phyloP scores from a whole-genome alignment of 2,329 filamentous ascomycete species.

The Aspergillus pseudoglaucus region DNA sequence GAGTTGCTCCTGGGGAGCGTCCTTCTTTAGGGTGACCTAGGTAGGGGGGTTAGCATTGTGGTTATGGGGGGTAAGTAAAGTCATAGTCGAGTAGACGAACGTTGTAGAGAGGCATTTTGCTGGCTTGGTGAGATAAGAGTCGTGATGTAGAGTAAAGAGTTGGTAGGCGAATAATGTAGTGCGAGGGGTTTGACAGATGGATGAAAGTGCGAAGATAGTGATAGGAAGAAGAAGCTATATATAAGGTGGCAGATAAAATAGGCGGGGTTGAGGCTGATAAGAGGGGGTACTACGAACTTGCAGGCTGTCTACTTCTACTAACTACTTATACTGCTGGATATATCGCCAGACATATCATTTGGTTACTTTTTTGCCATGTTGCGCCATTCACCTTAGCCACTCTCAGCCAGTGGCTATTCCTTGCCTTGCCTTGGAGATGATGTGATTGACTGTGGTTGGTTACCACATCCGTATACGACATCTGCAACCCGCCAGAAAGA shows the following conservation, averaged over 20 bases:
- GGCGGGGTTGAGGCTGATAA: not conserved
- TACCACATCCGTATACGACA: no score
- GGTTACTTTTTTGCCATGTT: not conserved
- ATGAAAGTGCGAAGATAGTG: not conserved
- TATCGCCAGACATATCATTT: no score
- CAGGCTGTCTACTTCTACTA: not conserved
- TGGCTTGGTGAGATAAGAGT: not conserved
- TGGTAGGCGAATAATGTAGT: not conserved
- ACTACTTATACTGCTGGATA: no score
- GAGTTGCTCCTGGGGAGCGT: conserved; percentile 60
- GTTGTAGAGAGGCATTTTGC: conserved; percentile 36
- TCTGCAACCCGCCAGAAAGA: no score
- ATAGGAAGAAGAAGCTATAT: not conserved
- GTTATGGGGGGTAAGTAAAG: not conserved
- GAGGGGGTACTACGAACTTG: not conserved
- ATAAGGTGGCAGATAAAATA: not conserved
- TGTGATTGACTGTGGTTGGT: no score
- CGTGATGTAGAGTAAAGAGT: not conserved
- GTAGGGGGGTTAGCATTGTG: not conserved
- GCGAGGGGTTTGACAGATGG: not conserved
- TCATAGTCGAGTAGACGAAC: conserved; percentile 15
- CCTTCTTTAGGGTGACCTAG: conserved; percentile 74
- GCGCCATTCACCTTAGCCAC: not conserved
- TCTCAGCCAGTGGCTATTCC: no score
- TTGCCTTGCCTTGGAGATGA: no score